These are phyloP conservation scores for Flueggea neowawraea DNA, from an alignment of 441 rosid species.

Conservation along the genomic window DNA sequence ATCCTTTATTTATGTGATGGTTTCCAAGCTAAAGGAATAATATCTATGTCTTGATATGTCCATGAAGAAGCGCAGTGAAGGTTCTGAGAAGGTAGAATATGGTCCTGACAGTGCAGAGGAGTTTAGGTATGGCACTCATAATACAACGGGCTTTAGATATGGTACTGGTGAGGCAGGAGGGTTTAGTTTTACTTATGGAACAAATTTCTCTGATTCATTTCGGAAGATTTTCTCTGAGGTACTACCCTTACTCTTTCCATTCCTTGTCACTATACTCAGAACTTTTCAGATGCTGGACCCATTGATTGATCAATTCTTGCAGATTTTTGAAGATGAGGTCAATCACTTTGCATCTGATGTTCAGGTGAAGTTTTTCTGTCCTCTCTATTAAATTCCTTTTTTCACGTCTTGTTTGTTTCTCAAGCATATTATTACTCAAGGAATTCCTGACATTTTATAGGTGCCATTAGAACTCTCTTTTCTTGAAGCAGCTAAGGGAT, in stretches of 20 bases:
- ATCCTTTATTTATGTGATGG: constrained; percentile 1
- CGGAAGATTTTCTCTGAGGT: constrained; percentile 90
- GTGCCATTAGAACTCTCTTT: constrained; percentile 73
- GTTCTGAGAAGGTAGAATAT: constrained; percentile 43
- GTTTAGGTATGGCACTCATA: constrained; percentile 35
- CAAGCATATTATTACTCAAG: background rate
- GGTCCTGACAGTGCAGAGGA: constrained; percentile 25
- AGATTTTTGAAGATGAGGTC: constrained; percentile 74
- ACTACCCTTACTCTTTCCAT: constrained; percentile 5
- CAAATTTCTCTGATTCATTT: constrained; percentile 83
- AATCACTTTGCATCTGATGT: constrained; percentile 54
- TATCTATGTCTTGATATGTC: constrained; percentile 10
- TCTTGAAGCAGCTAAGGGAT: constrained; percentile 83
- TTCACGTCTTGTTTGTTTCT: constrained; percentile 1
- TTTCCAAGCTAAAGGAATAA: constrained; percentile 14
- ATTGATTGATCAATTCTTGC: constrained; percentile 19
- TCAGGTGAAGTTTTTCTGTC: constrained; percentile 44
- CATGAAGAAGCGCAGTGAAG: constrained; percentile 36
- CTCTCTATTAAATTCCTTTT: constrained; percentile 9
- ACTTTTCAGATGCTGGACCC: constrained; percentile 18
- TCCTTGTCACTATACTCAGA: constrained; percentile 5
- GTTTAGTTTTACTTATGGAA: constrained; percentile 45
- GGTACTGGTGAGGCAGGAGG: constrained; percentile 47
- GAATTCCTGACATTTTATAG: constrained; percentile 29
- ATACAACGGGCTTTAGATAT: constrained; percentile 23